These are phyloP conservation scores for Rachicladosporium sp. DNA, from an alignment of 2,329 filamentous ascomycete species.

Conservation along the genomic window DNA sequence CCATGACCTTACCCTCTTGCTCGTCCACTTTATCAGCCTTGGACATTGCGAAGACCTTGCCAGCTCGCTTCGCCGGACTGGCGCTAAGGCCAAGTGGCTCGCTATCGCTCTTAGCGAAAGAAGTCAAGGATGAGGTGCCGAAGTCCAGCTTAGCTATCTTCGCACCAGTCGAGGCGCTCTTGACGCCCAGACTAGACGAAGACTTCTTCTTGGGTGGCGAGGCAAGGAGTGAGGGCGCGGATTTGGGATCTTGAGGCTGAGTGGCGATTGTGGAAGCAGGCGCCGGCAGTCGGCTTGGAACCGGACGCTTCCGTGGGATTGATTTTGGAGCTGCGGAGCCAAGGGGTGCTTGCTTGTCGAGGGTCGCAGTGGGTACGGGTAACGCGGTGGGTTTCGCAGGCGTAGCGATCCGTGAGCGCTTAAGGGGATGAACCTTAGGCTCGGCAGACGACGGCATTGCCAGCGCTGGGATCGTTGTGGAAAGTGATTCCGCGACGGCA, in stretches of 20 bases:
- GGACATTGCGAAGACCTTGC: neutral
- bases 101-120: slow-evolving; percentile 2
- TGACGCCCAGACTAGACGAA: slow-evolving; percentile 1
- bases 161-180: slow-evolving; percentile 1
- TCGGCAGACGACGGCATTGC: slow-evolving; percentile 3
- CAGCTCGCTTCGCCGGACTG: slow-evolving; percentile 4
- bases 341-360: neutral
- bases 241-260: neutral
- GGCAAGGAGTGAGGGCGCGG: slow-evolving; percentile 8
- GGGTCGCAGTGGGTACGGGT: neutral
- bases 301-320: slow-evolving; percentile 6
- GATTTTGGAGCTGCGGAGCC: slow-evolving; percentile 2
- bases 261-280: slow-evolving; percentile 4
- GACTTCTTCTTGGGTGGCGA: slow-evolving; percentile 21
- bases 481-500: neutral
- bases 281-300: slow-evolving; percentile 13
- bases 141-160: slow-evolving; percentile 16
- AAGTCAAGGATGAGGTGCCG: slow-evolving; percentile 4
- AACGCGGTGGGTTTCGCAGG: slow-evolving; percentile 16
- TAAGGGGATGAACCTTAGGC: slow-evolving; percentile 8
- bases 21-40: slow-evolving; percentile 1
- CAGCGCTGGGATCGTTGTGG: slow-evolving; percentile 2
- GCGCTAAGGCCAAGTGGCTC: slow-evolving; percentile 1
- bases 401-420: slow-evolving; percentile 23
- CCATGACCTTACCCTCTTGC: slow-evolving; percentile 6